Evolutionary conservation across 257 asterid genomes (phyloP).

Genomic region (Solanum ahanhuiri): DNA sequence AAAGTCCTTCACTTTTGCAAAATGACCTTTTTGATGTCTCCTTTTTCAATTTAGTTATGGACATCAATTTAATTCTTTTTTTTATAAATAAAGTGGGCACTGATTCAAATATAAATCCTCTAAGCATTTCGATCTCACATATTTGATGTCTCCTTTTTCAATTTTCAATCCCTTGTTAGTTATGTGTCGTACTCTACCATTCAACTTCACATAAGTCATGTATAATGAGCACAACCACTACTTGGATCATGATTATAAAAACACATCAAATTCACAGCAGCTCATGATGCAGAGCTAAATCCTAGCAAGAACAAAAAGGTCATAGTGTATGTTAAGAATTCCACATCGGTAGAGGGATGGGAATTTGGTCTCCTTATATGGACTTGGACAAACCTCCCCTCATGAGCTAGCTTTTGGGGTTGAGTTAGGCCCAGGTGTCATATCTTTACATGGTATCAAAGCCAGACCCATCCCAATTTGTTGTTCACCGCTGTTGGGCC

Average conservation of each 20-base stretch:
- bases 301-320: not conserved
- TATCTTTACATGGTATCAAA: no score
- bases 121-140: not conserved
- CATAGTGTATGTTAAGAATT: not conserved
- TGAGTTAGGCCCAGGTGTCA: no score
- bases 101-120: not conserved
- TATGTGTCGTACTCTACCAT: not conserved
- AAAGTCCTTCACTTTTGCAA: not conserved
- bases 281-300: not conserved
- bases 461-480: no score
- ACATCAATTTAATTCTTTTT: not conserved
- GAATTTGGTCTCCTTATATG: no score
- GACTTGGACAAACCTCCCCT: no score
- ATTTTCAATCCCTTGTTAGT: not conserved
- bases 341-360: no score
- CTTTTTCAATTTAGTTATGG: not conserved
- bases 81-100: not conserved
- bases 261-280: not conserved
- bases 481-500: no score
- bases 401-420: no score
- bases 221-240: not conserved
- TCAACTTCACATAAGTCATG: not conserved
- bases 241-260: not conserved
- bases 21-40: not conserved
- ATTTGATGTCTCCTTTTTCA: not conserved